These are phyloP conservation scores for Lanzia echinophila DNA, from an alignment of 2,329 filamentous ascomycete species.

Conservation along the genomic window DNA sequence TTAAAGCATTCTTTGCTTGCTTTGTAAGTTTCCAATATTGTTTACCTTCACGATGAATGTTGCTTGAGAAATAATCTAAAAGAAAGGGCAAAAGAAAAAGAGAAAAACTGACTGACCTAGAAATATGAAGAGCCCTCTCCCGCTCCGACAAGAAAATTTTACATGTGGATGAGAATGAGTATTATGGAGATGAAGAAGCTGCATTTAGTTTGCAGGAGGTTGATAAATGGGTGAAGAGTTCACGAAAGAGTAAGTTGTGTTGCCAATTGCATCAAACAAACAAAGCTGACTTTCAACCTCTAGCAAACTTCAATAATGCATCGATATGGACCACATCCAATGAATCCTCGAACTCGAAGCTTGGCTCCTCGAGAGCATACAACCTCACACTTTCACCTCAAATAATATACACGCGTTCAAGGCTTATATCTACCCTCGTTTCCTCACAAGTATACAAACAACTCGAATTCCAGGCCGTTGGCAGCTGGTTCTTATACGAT, in stretches of 20 bases:
- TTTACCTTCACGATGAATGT: background rate
- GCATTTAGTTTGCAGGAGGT: constrained; percentile 79
- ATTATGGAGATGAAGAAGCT: constrained; percentile 82
- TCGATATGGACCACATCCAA: constrained; percentile 21
- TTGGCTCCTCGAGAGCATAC: constrained; percentile 67
- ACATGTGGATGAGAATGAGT: constrained; percentile 80
- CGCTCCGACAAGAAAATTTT: constrained; percentile 86
- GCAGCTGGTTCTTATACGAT: constrained; percentile 77
- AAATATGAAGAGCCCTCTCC: constrained; percentile 70
- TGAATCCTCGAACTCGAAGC: constrained; percentile 29
- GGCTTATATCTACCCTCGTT: constrained; percentile 72
- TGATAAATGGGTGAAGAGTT: constrained; percentile 60
- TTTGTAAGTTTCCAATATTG: constrained; percentile 46
- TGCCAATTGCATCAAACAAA: background rate
- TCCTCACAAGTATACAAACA: constrained; percentile 83
- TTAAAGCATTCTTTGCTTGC: constrained; percentile 73
- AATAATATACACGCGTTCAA: constrained; percentile 76
- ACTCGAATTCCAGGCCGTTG: constrained; percentile 88
- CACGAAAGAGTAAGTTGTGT: constrained; percentile 29
- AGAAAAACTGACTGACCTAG: constrained; percentile 67
- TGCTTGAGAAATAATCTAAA: background rate
- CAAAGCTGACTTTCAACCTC: constrained; percentile 14
- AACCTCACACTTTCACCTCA: constrained; percentile 79
- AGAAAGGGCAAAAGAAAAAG: constrained; percentile 15
- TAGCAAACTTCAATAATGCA: constrained; percentile 24